Evolutionary conservation across 176 grass and related monocot genomes (phyloP), one percentile per base, ranked within the genome.

Genomic region (Musa itinerans): DNA sequence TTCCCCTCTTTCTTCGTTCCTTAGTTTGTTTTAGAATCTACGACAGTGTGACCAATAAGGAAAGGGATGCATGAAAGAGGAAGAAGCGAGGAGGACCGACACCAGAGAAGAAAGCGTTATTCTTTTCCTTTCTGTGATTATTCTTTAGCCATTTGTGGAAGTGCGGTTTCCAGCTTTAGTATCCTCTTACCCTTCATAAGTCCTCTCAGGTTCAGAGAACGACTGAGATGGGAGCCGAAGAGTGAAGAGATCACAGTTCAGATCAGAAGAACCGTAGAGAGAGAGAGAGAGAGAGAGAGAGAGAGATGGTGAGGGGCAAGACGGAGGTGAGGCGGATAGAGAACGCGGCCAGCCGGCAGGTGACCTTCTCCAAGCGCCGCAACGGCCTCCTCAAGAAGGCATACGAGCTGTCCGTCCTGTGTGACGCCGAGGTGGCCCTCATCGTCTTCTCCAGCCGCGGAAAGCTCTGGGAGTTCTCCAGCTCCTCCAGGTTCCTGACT

Each of bases 351-450:
- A 86, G 74, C 70, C 74, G 92, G 15, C 92, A 96, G 87, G 92
- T 96, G 3, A 92, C 92, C 82, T 96, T 96, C 82, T 92, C 92
- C 59, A 96, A 96, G 83, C 89, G 92, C 72, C 76, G 89, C 69
- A 89, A 77, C 54, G 92, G 92, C 7, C 74, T 96, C 52, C 84
- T 96, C 25, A 96, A 96, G 87, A 96, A 96, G 86, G 92, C 92
- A 26, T 87, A 81, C 74, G 92, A 96, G 83, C 89, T 96, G 74
- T 83, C 89, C 80, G 75, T 92, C 51, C 86, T 96, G 59, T 96
- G 92, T 87, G 89, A 86, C 52, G 87, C 89, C 82, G 92, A 96
- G 87, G 87, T 96, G 65, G 85, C 86, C 3, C 82, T 92, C 78
- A 27, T 96, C 72, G 67, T 96, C 82, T 92, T 89, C 89, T 92